Conservation (phyloP, 805 yeast species). For the Cyberlindnera maritima region DNA sequence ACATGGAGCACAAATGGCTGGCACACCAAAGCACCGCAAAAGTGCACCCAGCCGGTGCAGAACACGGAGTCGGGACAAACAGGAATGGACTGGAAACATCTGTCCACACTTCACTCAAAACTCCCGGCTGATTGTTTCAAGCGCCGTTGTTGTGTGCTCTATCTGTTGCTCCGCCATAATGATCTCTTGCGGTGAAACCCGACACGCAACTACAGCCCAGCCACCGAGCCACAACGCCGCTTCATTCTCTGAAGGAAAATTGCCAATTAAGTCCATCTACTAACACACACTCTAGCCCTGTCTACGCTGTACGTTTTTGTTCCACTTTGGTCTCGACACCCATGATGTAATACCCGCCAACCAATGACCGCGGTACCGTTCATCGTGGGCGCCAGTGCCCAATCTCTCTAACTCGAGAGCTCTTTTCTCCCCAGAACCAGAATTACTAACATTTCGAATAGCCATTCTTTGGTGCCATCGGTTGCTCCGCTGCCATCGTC, state of each 20-base stretch:
- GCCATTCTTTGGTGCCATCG: constrained; percentile 98
- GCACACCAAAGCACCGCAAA: not conserved
- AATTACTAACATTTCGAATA: constrained; percentile 8
- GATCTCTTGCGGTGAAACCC: too few relatives aligned
- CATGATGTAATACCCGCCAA: too few relatives aligned
- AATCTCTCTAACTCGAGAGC: too few relatives aligned
- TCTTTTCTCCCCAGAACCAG: not conserved
- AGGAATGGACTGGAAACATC: too few relatives aligned
- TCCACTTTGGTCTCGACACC: not conserved
- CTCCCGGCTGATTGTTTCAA: too few relatives aligned
- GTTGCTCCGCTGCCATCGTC: constrained; percentile 98
- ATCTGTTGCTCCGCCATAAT: too few relatives aligned
- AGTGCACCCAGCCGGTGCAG: not conserved
- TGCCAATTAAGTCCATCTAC: not conserved
- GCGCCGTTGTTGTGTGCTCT: too few relatives aligned
- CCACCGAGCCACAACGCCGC: not conserved
- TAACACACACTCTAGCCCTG: constrained; percentile 44
- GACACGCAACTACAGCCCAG: too few relatives aligned
- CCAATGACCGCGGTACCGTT: too few relatives aligned
- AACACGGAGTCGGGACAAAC: not conserved
- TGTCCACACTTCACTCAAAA: too few relatives aligned
- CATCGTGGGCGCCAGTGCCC: too few relatives aligned
- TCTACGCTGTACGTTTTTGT: constrained; percentile 51
- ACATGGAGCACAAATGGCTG: not conserved
- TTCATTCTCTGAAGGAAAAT: not conserved